Percentiles rank a stretch among this genome's conserved stretches.
These are phyloP conservation scores for Blastocystis sp. DNA, from an alignment of 352 stramenopile genomes.

Conservation along the genomic window DNA sequence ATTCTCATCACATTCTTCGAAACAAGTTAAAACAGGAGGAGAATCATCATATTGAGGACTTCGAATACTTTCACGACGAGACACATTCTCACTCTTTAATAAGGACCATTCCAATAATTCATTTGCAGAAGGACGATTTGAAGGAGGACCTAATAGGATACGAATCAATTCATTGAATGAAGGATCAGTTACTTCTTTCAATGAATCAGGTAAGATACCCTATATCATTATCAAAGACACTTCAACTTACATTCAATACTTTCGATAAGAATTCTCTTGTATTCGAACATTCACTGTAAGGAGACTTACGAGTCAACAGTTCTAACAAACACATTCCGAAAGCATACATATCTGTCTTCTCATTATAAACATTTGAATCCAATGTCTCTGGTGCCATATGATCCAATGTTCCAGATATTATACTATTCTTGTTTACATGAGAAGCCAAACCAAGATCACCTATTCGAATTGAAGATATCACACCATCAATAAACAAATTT, in stretches of 20 bases:
- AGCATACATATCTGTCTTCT: constrained; percentile 85
- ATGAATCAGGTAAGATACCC: neutral
- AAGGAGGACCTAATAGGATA: neutral
- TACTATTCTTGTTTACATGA: neutral
- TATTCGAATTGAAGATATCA: constrained; percentile 78
- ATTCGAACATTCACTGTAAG: constrained; percentile 81
- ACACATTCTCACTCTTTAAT: neutral
- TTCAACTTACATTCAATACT: constrained; percentile 67
- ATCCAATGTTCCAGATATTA: constrained; percentile 82
- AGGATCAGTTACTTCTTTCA: constrained; percentile 9
- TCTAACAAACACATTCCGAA: constrained; percentile 98
- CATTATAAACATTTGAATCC: constrained; percentile 70
- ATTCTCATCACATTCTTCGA: neutral
- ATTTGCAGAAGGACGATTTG: neutral
- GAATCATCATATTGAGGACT: neutral
- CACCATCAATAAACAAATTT: constrained; percentile 83
- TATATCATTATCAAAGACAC: neutral
- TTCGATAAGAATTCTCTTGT: constrained; percentile 82
- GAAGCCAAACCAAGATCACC: constrained; percentile 73
- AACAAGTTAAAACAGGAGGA: neutral
- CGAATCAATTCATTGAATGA: neutral
- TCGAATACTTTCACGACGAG: neutral
- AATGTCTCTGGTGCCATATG: constrained; percentile 99
- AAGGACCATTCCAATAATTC: neutral
- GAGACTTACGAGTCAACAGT: constrained; percentile 95